Percentiles rank a stretch among this genome's conserved stretches.
phyloP scores from a whole-genome alignment of 129 eudicot species.

The Helianthus tuberosus region DNA sequence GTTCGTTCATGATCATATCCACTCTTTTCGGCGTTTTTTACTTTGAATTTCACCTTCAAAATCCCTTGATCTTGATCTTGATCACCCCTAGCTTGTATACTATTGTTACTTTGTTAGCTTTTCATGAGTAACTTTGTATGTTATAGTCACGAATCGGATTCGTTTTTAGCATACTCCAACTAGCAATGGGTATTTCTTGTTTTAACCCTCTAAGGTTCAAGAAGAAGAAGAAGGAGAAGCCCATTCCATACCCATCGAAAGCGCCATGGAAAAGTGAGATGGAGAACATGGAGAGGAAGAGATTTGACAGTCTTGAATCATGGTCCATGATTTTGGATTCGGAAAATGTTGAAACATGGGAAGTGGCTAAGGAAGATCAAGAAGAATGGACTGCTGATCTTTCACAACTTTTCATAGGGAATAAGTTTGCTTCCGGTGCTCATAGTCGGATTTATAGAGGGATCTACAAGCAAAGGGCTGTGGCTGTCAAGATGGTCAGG shows the following conservation, averaged over 20 bases:
- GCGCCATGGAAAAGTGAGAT: slow-evolving; percentile 53
- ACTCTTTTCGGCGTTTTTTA: slow-evolving; percentile 47
- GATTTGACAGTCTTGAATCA: slow-evolving; percentile 92
- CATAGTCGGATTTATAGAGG: slow-evolving; percentile 96
- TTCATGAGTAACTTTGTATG: slow-evolving; percentile 24
- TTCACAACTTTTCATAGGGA: slow-evolving; percentile 94
- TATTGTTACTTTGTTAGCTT: slow-evolving; percentile 26
- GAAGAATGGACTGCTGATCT: slow-evolving; percentile 99
- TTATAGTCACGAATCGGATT: slow-evolving; percentile 4
- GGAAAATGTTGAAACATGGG: slow-evolving; percentile 94
- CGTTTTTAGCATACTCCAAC: not conserved
- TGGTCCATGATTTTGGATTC: slow-evolving; percentile 99
- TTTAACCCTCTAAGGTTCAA: slow-evolving; percentile 52
- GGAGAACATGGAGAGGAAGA: slow-evolving; percentile 78
- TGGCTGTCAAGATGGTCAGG: slow-evolving; percentile 95
- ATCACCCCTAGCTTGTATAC: not conserved
- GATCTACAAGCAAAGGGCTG: slow-evolving; percentile 95
- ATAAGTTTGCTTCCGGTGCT: slow-evolving; percentile 98
- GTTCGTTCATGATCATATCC: slow-evolving; percentile 38
- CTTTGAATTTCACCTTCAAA: slow-evolving; percentile 34
- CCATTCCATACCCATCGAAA: slow-evolving; percentile 54
- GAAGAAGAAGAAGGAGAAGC: slow-evolving; percentile 54
- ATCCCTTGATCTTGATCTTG: slow-evolving; percentile 32
- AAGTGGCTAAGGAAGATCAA: slow-evolving; percentile 69
- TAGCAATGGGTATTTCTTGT: slow-evolving; percentile 64